Conservation (phyloP, 2,329 filamentous ascomycete species). For the Emmonsiellopsis sp. region DNA sequence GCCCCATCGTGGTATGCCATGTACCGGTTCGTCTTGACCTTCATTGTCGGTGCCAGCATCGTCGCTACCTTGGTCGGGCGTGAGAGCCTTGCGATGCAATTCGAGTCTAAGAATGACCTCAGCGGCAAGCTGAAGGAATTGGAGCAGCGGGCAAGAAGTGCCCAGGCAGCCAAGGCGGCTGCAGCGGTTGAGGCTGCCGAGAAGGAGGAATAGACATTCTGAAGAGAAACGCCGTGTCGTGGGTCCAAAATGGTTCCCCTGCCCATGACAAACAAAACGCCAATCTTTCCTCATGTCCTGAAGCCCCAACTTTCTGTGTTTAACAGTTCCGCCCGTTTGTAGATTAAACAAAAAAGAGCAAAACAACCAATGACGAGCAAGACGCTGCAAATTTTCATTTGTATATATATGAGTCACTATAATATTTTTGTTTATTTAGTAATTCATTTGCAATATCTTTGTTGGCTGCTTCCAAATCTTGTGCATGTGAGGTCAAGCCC, state of each 20-base stretch:
- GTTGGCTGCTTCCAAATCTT: too few relatives aligned
- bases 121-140: constrained; percentile 45
- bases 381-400: constrained; percentile 1
- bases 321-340: not conserved
- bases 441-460: too few relatives aligned
- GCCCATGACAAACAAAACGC: not conserved
- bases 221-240: not conserved
- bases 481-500: too few relatives aligned
- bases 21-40: constrained; percentile 88
- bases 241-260: not conserved
- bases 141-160: constrained; percentile 37
- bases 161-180: constrained; percentile 32
- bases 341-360: not conserved
- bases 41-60: constrained; percentile 75
- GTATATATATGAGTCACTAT: not conserved
- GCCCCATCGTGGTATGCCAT: constrained; percentile 76
- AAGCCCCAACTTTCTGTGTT: not conserved
- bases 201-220: constrained; percentile 8
- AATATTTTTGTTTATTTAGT: too few relatives aligned
- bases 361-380: not conserved
- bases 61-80: constrained; percentile 72
- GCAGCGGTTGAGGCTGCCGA: constrained; percentile 20
- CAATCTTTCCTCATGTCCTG: not conserved
- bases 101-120: constrained; percentile 27
- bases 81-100: constrained; percentile 54